A percentile compares a stretch with the other conserved stretches of the same genome.
Evolutionary conservation across 495 filamentous ascomycete genomes (phyloP).

Genomic region (Penicillium ochrochloron): DNA sequence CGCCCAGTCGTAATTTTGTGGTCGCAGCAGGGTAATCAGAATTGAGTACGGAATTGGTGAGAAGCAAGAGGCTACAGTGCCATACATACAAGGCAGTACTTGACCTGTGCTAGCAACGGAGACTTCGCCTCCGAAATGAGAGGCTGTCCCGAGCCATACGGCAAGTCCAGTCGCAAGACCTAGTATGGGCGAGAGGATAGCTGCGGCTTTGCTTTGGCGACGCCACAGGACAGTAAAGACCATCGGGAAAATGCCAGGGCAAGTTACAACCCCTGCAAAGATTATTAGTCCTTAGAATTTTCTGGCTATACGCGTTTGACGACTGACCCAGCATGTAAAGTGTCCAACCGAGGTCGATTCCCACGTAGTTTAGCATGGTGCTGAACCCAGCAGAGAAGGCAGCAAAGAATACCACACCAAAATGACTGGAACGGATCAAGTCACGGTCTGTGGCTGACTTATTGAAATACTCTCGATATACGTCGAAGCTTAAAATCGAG

Average conservation of each 20-base stretch:
- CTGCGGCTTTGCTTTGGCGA: slow-evolving; percentile 47
- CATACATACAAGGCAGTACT: slow-evolving; percentile 49
- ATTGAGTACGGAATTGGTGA: slow-evolving; percentile 44
- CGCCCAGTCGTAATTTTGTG: slow-evolving; percentile 43
- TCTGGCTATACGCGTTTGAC: background rate
- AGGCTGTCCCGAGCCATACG: slow-evolving; percentile 53
- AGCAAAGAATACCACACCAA: slow-evolving; percentile 51
- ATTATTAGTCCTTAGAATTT: background rate
- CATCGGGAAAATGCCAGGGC: slow-evolving; percentile 54
- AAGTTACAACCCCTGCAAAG: slow-evolving; percentile 42
- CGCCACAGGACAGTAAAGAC: slow-evolving; percentile 56
- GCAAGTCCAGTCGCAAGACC: slow-evolving; percentile 48
- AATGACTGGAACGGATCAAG: slow-evolving; percentile 44
- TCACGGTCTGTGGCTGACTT: slow-evolving; percentile 42
- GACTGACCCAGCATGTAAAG: slow-evolving; percentile 46
- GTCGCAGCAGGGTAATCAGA: slow-evolving; percentile 37
- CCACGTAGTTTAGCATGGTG: slow-evolving; percentile 45
- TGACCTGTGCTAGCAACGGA: slow-evolving; percentile 51
- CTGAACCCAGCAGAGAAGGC: slow-evolving; percentile 44
- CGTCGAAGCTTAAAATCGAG: slow-evolving; percentile 47
- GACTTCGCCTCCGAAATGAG: slow-evolving; percentile 47
- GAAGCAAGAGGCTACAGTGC: slow-evolving; percentile 45
- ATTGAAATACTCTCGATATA: slow-evolving; percentile 53
- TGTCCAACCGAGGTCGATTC: slow-evolving; percentile 41
- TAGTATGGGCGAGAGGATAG: slow-evolving; percentile 49